Base-by-base conservation (phyloP, 257 asterid species). In the Jacaranda copaia region DNA sequence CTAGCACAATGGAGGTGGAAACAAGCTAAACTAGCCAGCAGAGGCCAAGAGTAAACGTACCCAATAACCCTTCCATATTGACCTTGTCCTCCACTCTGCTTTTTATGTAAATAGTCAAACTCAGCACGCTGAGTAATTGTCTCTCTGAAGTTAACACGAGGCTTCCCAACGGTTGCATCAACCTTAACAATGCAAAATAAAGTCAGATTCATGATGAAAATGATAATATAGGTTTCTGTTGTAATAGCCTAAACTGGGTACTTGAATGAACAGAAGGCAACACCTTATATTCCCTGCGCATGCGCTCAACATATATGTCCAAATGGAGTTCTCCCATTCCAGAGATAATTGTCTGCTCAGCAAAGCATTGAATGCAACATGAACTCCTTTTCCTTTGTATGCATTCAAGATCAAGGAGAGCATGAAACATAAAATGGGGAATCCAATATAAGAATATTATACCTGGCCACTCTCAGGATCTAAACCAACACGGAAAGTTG, bases 321-420 rank as follows among this genome's bases (percentile, higher is more conserved):
- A 96, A 85, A 84, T 96, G 99, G 77, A 96, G 91, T 84, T 96
- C 99, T 77, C 99, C 99, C 99, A 96, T 96, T 73, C 99, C 99
- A 69, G 99, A 96, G 39, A 96, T 93, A 81, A 96, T 96, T 57
- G 99, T 96, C 98, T 96, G 90, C 79, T 75, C 86, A 88, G 14
- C 5, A 85, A 75, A 83, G 69, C 72, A 83, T 83, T 75, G 45
- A 71, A 74, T 59, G 72, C 77, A 40, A 81, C 18, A 49, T 43
- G 62, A 70, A 42, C 16, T 35, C 36, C 53, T 58, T 79, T 60
- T 16, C 65, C 65, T 67, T 57, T n/a, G 46, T 11, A 82, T 35
- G 74, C 16, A 72, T 66, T 25, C 43, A 49, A 40, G 61, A 68
- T 39, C 67, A 70, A 61, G 25, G 66, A 15, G 13, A 12, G 72